phyloP scores from a whole-genome alignment of 2,329 filamentous ascomycete genomes.

The Seiridium unicorne region DNA sequence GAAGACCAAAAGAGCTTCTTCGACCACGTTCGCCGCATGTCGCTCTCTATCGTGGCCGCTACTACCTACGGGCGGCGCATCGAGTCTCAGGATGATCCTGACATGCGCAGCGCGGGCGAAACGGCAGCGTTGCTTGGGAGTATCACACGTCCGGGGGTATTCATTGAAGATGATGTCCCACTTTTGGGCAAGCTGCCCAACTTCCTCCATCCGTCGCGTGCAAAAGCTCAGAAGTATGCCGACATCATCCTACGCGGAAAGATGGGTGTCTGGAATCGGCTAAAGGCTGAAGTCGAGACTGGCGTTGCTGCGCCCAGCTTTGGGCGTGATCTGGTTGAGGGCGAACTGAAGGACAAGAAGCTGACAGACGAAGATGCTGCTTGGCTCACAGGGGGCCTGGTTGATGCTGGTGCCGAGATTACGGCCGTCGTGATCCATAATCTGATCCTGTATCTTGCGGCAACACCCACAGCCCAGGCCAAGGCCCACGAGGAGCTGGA shows the following conservation, averaged over 20 bases:
- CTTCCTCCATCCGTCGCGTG: constrained; percentile 21
- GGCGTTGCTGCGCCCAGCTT: constrained; percentile 20
- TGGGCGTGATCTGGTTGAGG: constrained; percentile 19
- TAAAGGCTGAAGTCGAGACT: constrained; percentile 14
- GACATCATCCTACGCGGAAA: constrained; percentile 17
- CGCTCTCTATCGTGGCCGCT: constrained; percentile 27
- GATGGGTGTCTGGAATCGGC: constrained; percentile 21
- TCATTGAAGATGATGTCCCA: constrained; percentile 24
- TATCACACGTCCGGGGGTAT: constrained; percentile 19
- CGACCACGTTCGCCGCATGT: constrained; percentile 25
- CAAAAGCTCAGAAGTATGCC: constrained; percentile 11
- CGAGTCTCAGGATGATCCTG: constrained; percentile 19
- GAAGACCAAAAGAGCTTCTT: constrained; percentile 25
- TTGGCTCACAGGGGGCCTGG: constrained; percentile 21
- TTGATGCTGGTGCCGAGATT: constrained; percentile 38
- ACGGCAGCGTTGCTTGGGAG: constrained; percentile 16
- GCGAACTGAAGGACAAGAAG: constrained; percentile 15
- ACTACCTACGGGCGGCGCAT: constrained; percentile 24
- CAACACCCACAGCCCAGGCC: constrained; percentile 25
- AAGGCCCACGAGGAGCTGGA: constrained; percentile 42
- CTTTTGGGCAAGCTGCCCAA: constrained; percentile 17
- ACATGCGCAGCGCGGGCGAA: constrained; percentile 11
- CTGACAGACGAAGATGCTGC: constrained; percentile 21
- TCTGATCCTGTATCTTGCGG: constrained; percentile 19
- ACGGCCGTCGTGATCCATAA: constrained; percentile 33